Base-by-base conservation (phyloP, 2,329 filamentous ascomycete genomes). In the Sclerotiophoma versabilis region DNA sequence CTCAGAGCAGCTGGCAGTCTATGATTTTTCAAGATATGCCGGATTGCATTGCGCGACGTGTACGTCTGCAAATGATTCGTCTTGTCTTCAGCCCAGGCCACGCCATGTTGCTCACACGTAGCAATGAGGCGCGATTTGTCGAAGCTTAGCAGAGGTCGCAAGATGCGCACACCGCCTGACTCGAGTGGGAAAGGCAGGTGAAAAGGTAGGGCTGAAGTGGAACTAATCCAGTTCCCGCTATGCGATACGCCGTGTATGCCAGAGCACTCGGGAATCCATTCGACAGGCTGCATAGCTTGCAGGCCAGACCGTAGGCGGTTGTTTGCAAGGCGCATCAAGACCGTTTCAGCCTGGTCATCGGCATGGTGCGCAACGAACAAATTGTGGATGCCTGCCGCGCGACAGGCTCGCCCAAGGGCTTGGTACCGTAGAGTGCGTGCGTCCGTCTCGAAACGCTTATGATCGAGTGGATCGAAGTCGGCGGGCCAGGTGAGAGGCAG, bases 281-380 rank as follows among this genome's bases (percentile, higher is more conserved):
- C 80, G 15, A 83, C 79, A 3, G 79, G 65, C 9, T 81, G 82
- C 65, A 96, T 95, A 3, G 90, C 92, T 14, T 81, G 79, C 25
- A 96, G 78, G 0, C 91, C 92, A n/a, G 83, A 78, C n/a, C 84
- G 84, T 2, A 83, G 78, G 65, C 91, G 89, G 0, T 88, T 87
- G 3, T 80, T 79, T 8, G 88, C 75, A 29, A 98, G 75, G 34
- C 95, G 84, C 87, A 92, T 90, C 42, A 98, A 76, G 4, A 96
- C 82, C 0, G 93, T 97, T 77, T 99, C 95, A 50, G 92, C 89
- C 69, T 95, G 91, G 67, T 99, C 95, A 67, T 97, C 93, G 58
- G 84, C 80, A 71, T 99, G 95, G 70, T 99, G 95, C 4, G 88
- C 95, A 23, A 96, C 78, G 32, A 97, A 82, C 1, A 98, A 72